Evolutionary conservation across 495 filamentous ascomycete genomes (phyloP), one percentile per base, ranked within the genome.

Genomic region (Penicillium macrosclerotiorum): DNA sequence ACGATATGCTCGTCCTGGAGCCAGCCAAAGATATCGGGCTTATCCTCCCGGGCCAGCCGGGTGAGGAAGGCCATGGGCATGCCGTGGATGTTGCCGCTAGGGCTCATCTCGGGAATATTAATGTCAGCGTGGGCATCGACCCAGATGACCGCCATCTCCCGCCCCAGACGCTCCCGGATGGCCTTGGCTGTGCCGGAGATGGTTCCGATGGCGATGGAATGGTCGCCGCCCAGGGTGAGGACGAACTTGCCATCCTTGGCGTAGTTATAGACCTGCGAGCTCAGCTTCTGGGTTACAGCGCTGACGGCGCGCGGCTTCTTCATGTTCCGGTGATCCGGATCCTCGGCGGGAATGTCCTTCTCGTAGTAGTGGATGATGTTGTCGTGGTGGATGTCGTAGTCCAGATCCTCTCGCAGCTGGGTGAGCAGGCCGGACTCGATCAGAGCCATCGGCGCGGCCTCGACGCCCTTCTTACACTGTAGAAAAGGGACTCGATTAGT

Each of bases 71-170:
- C 83, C 43, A 97, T 89, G 7, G 93, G 94, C 93, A 99, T 99
- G 31, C 93, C 93, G 69, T 99, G 93, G 52, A 99, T 88, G 63
- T 97, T 97, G 1, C 93, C 93, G 42, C 88, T 93, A 9, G 73
- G 84, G 52, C 84, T 89, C 32, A 84, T 86, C 76, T 96, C 90
- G 35, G 93, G 93, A 8, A 87, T 86, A 67, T 99, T 99, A 75
- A 99, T 95, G 60, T 97, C 93, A 16, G 91, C 88, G 61, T 99
- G 93, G 16, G 93, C 93, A 67, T 99, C 93, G 5, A 99, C 93
- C 93, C 93, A 99, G 60, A 99, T 92, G 6, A 99, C 88, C 1
- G 89, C 92, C 34, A 95, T 79, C 47, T 96, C 91, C 30, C 83
- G 74, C 11, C 82, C 81, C 45, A 93, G 64, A 23, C 93, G 72